Evolutionary conservation across 441 rosid genomes (phyloP).

Genomic region (Gossypium schwendimanii): DNA sequence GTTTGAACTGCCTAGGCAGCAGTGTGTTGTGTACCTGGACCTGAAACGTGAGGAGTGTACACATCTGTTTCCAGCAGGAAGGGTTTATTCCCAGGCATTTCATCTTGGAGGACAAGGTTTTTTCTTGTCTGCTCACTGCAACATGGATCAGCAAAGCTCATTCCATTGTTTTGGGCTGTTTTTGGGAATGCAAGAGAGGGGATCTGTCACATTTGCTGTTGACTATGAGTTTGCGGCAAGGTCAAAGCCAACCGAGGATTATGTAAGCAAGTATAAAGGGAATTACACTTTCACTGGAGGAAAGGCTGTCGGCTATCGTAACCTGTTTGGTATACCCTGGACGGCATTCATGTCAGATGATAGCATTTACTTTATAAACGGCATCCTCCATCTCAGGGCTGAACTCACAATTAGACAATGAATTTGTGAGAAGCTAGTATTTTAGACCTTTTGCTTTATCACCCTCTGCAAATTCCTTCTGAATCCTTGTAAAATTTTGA

Average conservation of each 20-base stretch:
- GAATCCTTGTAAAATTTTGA: slow-evolving; percentile 1
- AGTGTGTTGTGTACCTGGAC: slow-evolving; percentile 63
- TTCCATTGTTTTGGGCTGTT: slow-evolving; percentile 65
- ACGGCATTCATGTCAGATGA: slow-evolving; percentile 48
- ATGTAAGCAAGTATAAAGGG: slow-evolving; percentile 55
- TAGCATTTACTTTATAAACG: slow-evolving; percentile 51
- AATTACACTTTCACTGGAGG: slow-evolving; percentile 70
- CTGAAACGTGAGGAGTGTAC: slow-evolving; percentile 60
- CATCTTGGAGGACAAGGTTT: slow-evolving; percentile 71
- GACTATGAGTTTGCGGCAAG: slow-evolving; percentile 68
- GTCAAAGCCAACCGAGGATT: slow-evolving; percentile 47
- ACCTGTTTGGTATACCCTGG: slow-evolving; percentile 56
- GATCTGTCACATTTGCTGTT: slow-evolving; percentile 58
- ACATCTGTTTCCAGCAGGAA: slow-evolving; percentile 51
- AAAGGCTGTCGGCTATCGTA: slow-evolving; percentile 67
- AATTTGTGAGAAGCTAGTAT: slow-evolving; percentile 4
- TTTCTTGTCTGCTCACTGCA: slow-evolving; percentile 67
- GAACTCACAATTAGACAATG: slow-evolving; percentile 63
- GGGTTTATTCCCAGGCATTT: slow-evolving; percentile 71
- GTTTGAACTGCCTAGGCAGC: slow-evolving; percentile 63
- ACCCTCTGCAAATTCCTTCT: background rate
- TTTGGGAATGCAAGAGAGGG: slow-evolving; percentile 78
- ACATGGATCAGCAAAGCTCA: slow-evolving; percentile 76
- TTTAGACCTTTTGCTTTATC: background rate
- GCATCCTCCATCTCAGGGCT: slow-evolving; percentile 64